A percentile compares a stretch with the other conserved stretches of the same genome.
Evolutionary conservation across 2,329 filamentous ascomycete genomes (phyloP).

Genomic region (Arthrobotrys iridis): DNA sequence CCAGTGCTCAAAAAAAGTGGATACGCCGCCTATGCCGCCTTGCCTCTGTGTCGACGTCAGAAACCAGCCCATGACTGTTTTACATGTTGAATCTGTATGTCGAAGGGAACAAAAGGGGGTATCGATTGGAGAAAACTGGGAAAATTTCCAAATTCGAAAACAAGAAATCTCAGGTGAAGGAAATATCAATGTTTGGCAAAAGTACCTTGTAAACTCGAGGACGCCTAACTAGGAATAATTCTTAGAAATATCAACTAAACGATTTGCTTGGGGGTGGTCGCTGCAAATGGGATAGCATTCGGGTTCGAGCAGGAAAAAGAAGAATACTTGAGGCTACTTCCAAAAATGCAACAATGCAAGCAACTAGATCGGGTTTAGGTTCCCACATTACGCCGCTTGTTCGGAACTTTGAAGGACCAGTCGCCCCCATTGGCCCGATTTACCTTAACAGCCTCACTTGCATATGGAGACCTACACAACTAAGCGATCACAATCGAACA

Average conservation of each 20-base stretch:
- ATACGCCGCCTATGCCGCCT: constrained; percentile 42
- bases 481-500: not conserved
- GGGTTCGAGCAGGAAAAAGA: not conserved
- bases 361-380: constrained; percentile 21
- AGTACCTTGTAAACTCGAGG: constrained; percentile 6
- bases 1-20: constrained; percentile 16
- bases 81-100: not conserved
- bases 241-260: not conserved
- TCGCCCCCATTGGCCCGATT: constrained; percentile 28
- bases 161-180: not conserved
- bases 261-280: constrained; percentile 13
- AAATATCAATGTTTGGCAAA: not conserved
- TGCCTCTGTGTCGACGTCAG: constrained; percentile 7
- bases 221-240: not conserved
- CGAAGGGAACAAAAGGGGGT: not conserved
- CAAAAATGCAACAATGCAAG: constrained; percentile 13
- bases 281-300: constrained; percentile 28
- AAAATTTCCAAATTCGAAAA: too few relatives aligned
- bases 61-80: not conserved
- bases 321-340: not conserved
- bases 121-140: constrained; percentile 1
- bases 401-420: constrained; percentile 25
- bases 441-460: constrained; percentile 30
- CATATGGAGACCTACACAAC: not conserved
- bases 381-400: constrained; percentile 22